Percentiles rank a stretch among this genome's conserved stretches.
phyloP scores from a whole-genome alignment of 1,284 basidiomycete genomes.

The Trametes versicolor region DNA sequence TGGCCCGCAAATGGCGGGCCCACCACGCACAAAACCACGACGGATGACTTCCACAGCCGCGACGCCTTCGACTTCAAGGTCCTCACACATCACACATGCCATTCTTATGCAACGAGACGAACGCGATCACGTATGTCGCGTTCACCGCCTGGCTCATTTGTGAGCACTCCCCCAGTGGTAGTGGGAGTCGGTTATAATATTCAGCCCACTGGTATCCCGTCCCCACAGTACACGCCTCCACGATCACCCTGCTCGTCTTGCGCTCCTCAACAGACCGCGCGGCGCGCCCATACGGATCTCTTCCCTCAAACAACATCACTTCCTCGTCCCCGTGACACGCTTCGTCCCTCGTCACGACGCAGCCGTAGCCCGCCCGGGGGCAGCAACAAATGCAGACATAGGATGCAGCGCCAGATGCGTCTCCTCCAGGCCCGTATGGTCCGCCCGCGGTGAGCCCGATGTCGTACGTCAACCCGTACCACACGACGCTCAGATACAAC shows the following conservation, averaged over 20 bases:
- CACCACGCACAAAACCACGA: constrained; percentile 24
- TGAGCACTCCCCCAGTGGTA: constrained; percentile 12
- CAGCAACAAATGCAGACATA: no score
- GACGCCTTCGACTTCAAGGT: constrained; percentile 14
- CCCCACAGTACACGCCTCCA: constrained; percentile 30
- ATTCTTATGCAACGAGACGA: constrained; percentile 36
- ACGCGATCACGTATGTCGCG: constrained; percentile 35
- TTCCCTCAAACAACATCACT: constrained; percentile 22
- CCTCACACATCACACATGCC: constrained; percentile 30
- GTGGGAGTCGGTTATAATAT: no score
- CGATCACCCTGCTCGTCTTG: constrained; percentile 31
- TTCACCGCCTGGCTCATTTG: constrained; percentile 35
- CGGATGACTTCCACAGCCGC: constrained; percentile 25
- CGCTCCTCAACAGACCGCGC: constrained; percentile 26
- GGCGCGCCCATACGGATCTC: constrained; percentile 32
- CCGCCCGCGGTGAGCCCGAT: no score
- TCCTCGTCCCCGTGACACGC: background rate
- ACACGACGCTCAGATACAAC: no score
- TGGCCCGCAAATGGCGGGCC: constrained; percentile 33
- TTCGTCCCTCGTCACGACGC: no score
- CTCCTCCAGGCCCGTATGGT: no score
- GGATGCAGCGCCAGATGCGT: no score
- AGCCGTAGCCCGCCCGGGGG: no score
- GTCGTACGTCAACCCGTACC: no score
- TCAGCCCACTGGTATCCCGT: background rate